A percentile compares a stretch with the other conserved stretches of the same genome.
phyloP scores from a whole-genome alignment of 108 stramenopile genomes.

The Schizochytrium sp. region DNA sequence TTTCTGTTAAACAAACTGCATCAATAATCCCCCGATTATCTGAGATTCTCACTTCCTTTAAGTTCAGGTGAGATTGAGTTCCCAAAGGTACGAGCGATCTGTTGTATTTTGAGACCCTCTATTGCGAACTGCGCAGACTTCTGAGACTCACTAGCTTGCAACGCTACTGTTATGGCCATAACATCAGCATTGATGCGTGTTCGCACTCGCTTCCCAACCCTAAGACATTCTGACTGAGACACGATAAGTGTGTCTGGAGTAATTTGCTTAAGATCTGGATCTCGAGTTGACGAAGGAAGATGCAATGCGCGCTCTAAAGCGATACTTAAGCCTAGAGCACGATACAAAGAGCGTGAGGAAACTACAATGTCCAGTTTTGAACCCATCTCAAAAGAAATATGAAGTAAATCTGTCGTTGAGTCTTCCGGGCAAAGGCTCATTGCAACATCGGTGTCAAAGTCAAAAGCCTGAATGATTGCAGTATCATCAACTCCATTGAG shows the following conservation, averaged over 20 bases:
- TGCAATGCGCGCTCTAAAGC: not conserved
- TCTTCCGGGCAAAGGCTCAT: constrained; percentile 16
- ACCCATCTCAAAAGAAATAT: not conserved
- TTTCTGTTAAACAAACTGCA: not conserved
- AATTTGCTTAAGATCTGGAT: not conserved
- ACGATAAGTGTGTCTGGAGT: not conserved
- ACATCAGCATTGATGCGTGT: not conserved
- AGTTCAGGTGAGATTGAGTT: not conserved
- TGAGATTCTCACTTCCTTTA: not conserved
- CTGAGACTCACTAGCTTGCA: not conserved
- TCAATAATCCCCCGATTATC: not conserved
- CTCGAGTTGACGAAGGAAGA: not conserved
- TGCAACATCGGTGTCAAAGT: not conserved
- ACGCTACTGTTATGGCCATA: not conserved
- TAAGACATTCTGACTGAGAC: not conserved
- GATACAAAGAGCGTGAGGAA: not conserved
- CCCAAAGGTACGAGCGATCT: constrained; percentile 6
- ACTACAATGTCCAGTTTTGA: not conserved
- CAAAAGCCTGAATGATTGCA: not conserved
- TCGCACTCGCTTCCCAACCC: not conserved
- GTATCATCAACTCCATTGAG: not conserved
- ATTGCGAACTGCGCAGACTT: not conserved
- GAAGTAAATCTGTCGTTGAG: not conserved
- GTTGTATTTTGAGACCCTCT: not conserved
- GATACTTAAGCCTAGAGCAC: not conserved